These are phyloP conservation scores for Aspergillus hiratsukae DNA, from an alignment of 2,329 filamentous ascomycete genomes.

Conservation along the genomic window DNA sequence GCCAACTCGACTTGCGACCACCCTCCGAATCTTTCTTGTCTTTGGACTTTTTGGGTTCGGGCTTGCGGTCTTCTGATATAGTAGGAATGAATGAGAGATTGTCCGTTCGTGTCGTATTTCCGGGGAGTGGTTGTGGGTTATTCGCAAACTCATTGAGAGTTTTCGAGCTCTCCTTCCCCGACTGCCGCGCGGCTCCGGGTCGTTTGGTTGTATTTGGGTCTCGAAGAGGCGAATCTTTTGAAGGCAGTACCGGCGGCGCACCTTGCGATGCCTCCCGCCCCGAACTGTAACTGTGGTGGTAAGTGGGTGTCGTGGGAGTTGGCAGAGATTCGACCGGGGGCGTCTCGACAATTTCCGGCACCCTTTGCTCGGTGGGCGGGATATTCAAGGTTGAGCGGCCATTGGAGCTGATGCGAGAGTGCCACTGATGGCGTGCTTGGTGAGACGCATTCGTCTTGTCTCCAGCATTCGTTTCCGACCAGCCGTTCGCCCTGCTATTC, in stretches of 20 bases:
- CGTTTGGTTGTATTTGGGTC: slow-evolving; percentile 30
- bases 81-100: slow-evolving; percentile 77
- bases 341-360: slow-evolving; percentile 62
- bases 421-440: slow-evolving; percentile 45
- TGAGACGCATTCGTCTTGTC: slow-evolving; percentile 30
- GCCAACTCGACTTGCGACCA: slow-evolving; percentile 70
- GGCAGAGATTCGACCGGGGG: slow-evolving; percentile 46
- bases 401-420: slow-evolving; percentile 54
- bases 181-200: slow-evolving; percentile 25
- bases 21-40: slow-evolving; percentile 70
- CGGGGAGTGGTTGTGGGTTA: slow-evolving; percentile 64
- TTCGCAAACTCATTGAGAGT: slow-evolving; percentile 62
- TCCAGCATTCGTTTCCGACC: slow-evolving; percentile 24
- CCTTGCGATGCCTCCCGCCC: slow-evolving; percentile 51
- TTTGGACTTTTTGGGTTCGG: slow-evolving; percentile 60
- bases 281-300: slow-evolving; percentile 39
- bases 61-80: slow-evolving; percentile 66
- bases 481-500: slow-evolving; percentile 14
- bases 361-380: slow-evolving; percentile 44
- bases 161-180: slow-evolving; percentile 41
- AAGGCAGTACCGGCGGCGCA: slow-evolving; percentile 45
- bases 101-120: slow-evolving; percentile 68
- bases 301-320: slow-evolving; percentile 20
- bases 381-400: slow-evolving; percentile 52
- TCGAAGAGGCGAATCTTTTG: slow-evolving; percentile 30